Evolutionary conservation across 805 yeast genomes (phyloP).

Genomic region (Candida wancherniae): DNA sequence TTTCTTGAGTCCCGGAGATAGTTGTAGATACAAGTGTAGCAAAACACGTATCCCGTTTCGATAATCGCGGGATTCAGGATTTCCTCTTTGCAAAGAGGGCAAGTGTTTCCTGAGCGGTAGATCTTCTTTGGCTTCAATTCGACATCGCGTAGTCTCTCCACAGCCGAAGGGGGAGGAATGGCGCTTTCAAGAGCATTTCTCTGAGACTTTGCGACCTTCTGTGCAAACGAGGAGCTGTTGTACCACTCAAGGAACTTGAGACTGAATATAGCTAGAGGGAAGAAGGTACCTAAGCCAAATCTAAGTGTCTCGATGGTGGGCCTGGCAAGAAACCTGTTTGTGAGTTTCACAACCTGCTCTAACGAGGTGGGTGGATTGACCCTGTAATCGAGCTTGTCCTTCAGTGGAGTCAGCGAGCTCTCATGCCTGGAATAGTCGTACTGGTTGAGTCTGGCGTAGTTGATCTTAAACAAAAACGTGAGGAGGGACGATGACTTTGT

Average conservation of each 20-base stretch:
- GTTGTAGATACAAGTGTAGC: slow-evolving; percentile 79
- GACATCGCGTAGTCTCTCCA: slow-evolving; percentile 15
- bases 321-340: slow-evolving; percentile 18
- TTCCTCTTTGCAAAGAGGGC: slow-evolving; percentile 65
- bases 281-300: slow-evolving; percentile 43
- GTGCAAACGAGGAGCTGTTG: slow-evolving; percentile 70
- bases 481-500: slow-evolving; percentile 59
- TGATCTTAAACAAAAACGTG: slow-evolving; percentile 57
- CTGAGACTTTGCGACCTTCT: slow-evolving; percentile 47
- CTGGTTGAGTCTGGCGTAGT: slow-evolving; percentile 58
- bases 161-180: slow-evolving; percentile 44
- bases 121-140: slow-evolving; percentile 15
- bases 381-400: slow-evolving; percentile 19
- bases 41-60: slow-evolving; percentile 88
- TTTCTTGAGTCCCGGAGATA: slow-evolving; percentile 49
- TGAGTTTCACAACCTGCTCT: slow-evolving; percentile 29
- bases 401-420: slow-evolving; percentile 9
- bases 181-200: slow-evolving; percentile 43
- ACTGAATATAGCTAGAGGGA: slow-evolving; percentile 78
- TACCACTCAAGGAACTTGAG: slow-evolving; percentile 92
- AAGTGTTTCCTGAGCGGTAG: slow-evolving; percentile 35
- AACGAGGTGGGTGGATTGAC: slow-evolving; percentile 38
- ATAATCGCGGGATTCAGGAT: slow-evolving; percentile 79
- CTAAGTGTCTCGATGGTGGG: slow-evolving; percentile 32
- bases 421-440: slow-evolving; percentile 45